Evolutionary conservation across 2,329 filamentous ascomycete genomes (phyloP).

Genomic region (Penicillium glabrum): DNA sequence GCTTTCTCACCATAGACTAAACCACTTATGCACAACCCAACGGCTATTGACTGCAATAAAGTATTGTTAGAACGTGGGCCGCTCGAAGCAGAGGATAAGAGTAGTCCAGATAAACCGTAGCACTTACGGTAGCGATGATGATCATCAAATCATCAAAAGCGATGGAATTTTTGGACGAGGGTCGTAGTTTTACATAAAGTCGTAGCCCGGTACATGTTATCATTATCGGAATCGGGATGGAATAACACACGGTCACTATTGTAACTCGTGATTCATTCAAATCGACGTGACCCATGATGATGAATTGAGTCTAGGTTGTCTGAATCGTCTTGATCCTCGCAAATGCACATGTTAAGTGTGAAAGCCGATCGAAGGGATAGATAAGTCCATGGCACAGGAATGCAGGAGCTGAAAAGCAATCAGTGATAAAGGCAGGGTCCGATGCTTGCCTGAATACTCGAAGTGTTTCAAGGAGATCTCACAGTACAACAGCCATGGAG

Average conservation of each 20-base stretch:
- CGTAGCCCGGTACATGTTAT: slow-evolving; percentile 12
- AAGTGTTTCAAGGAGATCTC: neutral
- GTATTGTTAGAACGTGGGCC: neutral
- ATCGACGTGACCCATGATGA: neutral
- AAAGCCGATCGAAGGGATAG: neutral
- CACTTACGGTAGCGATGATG: slow-evolving; percentile 12
- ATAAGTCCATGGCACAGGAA: neutral
- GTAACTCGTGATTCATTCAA: slow-evolving; percentile 9
- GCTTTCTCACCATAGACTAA: slow-evolving; percentile 11
- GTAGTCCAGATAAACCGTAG: neutral
- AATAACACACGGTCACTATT: slow-evolving; percentile 10
- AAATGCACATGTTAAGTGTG: neutral
- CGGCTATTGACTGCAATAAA: neutral
- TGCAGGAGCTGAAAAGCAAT: neutral
- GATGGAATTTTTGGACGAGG: slow-evolving; percentile 3
- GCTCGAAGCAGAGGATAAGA: neutral
- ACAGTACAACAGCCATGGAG: neutral
- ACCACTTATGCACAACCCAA: slow-evolving; percentile 12
- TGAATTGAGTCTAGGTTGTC: neutral
- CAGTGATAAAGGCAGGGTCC: neutral
- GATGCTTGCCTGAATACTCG: neutral
- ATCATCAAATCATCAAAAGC: slow-evolving; percentile 15
- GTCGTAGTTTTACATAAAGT: slow-evolving; percentile 11
- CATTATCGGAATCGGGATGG: slow-evolving; percentile 14
- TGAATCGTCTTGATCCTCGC: neutral